Evolutionary conservation across 371 early-diverging fungal species (phyloP), one percentile per base, ranked within the genome.

Genomic region (Thermomucor indicae-seudaticae): DNA sequence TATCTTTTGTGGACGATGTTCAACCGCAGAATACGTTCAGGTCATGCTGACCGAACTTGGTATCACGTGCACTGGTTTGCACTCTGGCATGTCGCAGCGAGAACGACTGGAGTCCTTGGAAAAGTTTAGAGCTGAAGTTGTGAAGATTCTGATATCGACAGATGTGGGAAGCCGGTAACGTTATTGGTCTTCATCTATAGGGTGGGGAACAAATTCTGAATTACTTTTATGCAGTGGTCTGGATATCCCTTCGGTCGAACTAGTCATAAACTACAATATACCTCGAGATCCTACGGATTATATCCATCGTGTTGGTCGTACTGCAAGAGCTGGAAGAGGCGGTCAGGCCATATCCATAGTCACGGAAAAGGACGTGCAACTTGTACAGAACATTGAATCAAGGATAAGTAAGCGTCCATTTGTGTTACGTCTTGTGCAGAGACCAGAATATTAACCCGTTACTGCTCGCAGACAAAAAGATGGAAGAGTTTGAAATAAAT

Each of bases 271-370:
- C 58, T 97, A 90, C 67, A 97, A 99, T 65, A 77, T 99, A 8
- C 99, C 99, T n/a, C 85, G 91, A n/a, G 92, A 93, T 64, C 88
- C 97, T 6, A 90, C 94, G 35, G 97, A 96, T 55, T 99, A 99
- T 63, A 90, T 99, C 47, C 99, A 99, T 70, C 84, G 99, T 49
- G 96, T 98, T 4, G 99, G 99, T 57, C 90, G 99, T 75, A 99
- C 99, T 10, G 99, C 98, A 25, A 89, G 98, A 67, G 95, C 97
- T 4, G 97, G 88, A 22, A 71, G 93, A 42, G 90, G 88, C 19
- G 99, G 99, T 66, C 71, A 86, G 38, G 86, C 99, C 1, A 53
- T 99, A 29, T 90, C 97, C 0, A 80, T 99, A 43, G 89, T 98
- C 24, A 83, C 95, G 2, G 96, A 98, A 70, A 83, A 88, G 35